Evolutionary conservation across 352 stramenopile genomes (phyloP).

Genomic region (Blastocystis sp.): DNA sequence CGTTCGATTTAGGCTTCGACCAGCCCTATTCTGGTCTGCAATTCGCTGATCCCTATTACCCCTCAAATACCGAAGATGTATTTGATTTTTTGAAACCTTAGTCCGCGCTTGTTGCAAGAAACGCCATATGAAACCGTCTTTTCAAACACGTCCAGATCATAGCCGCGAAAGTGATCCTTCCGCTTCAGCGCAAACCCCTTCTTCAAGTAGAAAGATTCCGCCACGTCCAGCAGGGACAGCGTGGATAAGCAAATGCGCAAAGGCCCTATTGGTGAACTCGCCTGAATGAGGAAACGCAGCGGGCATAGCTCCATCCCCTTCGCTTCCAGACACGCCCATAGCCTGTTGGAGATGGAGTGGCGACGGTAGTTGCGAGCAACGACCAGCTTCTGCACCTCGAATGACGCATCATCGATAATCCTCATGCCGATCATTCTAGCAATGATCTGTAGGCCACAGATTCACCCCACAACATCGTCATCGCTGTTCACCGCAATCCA

Average conservation of each 20-base stretch:
- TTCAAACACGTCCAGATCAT: constrained; percentile 67
- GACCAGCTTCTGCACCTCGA: constrained; percentile 59
- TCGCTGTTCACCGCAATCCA: constrained; percentile 35
- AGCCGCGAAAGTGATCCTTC: constrained; percentile 39
- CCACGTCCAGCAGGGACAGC: constrained; percentile 36
- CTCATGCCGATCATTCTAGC: constrained; percentile 39
- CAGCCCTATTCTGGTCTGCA: background rate
- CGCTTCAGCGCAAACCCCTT: constrained; percentile 24
- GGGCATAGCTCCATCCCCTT: constrained; percentile 8
- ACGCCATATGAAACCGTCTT: constrained; percentile 19
- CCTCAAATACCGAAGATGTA: constrained; percentile 26
- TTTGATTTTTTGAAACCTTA: constrained; percentile 63
- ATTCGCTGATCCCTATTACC: background rate
- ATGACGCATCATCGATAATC: background rate
- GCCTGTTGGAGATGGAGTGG: background rate
- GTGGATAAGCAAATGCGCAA: constrained; percentile 43
- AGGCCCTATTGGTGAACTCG: constrained; percentile 23
- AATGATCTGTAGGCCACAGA: background rate
- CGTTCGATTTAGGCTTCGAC: background rate
- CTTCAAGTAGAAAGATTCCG: constrained; percentile 42
- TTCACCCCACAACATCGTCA: constrained; percentile 21
- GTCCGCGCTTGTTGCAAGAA: constrained; percentile 6
- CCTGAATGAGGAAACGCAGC: background rate
- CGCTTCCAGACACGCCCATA: constrained; percentile 10
- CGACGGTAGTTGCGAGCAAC: constrained; percentile 23